Conservation (phyloP, 352 stramenopile genomes). For the Aphanomyces invadans region DNA sequence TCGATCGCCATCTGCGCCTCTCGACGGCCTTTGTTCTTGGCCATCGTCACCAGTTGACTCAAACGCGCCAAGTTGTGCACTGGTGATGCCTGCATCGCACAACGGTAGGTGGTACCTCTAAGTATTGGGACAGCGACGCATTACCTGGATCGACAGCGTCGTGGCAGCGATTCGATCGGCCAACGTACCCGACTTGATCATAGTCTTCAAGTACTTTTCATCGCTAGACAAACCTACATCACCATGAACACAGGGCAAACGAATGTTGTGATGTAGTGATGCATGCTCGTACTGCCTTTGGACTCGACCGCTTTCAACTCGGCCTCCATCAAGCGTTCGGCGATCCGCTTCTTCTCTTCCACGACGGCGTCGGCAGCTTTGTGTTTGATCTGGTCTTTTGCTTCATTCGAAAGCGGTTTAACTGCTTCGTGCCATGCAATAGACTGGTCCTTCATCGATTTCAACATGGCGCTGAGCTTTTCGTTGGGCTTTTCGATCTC, state of each 20-base stretch:
- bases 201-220: constrained; percentile 78
- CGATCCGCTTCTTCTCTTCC: constrained; percentile 43
- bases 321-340: constrained; percentile 48
- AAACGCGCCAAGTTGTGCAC: constrained; percentile 67
- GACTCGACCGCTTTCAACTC: constrained; percentile 52
- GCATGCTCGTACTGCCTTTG: constrained; percentile 47
- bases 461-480: constrained; percentile 26
- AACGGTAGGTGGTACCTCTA: too few species aligned
- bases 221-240: constrained; percentile 64
- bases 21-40: constrained; percentile 82
- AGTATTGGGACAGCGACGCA: too few species aligned
- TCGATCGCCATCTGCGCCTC: constrained; percentile 87
- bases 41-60: constrained; percentile 81
- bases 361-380: constrained; percentile 37
- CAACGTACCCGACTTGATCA: constrained; percentile 86
- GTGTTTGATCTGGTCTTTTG: constrained; percentile 27
- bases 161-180: constrained; percentile 87
- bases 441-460: constrained; percentile 28
- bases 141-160: constrained; percentile 74
- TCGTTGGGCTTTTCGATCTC: constrained; percentile 23
- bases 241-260: background rate
- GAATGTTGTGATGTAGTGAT: too few species aligned
- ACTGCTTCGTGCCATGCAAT: constrained; percentile 29
- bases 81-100: constrained; percentile 53
- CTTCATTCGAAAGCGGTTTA: constrained; percentile 27